Evolutionary conservation across 306 rosid species (phyloP), one percentile per base, ranked within the genome.

Genomic region (Glycine latifolia): DNA sequence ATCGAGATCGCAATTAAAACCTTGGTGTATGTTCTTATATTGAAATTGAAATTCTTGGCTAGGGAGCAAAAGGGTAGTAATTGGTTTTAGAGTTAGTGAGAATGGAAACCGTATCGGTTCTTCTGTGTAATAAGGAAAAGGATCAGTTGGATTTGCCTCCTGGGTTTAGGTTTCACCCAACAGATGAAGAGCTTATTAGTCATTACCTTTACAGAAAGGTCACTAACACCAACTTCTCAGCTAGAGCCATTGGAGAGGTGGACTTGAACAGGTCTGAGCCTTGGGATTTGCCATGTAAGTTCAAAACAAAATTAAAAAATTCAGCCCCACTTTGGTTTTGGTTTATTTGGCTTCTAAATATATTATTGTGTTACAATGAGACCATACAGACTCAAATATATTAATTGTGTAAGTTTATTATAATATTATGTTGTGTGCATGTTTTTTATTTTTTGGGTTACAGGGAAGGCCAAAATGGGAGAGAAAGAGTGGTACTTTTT

Each of bases 251-350:
- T 79, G 89, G 87, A 79, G 89, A 79, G 4, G 85, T 83, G 55
- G 85, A 86, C 53, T 71, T 86, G 43, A 86, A 86, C 80, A 83
- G 31, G 79, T 86, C 78, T 66, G 89, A 86, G 58, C 89, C 87
- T 70, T 86, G 87, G 89, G 89, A 83, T 65, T 86, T 86, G 83
- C 87, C 89, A 80, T 58, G 87, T 86, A 76, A 86, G 89, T 75
- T 41, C 26, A 14, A 66, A 14, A 5, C 7, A 63, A 14, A 14
- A 37, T 26, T 26, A 26, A 26, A 26, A 26, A 26, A 26, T 26
- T 26, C 31, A 26, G 31, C 31, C 31, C 31, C 31, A 26, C 41
- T 37, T 37, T 37, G 41, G 41, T 37, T 37, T 3, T 37, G 41
- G 41, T 37, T 26, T 26, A 26, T 26, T 26, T 26, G 31, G 31